Base-by-base conservation (phyloP, 306 rosid genomes). In the Abrus pulchellus region DNA sequence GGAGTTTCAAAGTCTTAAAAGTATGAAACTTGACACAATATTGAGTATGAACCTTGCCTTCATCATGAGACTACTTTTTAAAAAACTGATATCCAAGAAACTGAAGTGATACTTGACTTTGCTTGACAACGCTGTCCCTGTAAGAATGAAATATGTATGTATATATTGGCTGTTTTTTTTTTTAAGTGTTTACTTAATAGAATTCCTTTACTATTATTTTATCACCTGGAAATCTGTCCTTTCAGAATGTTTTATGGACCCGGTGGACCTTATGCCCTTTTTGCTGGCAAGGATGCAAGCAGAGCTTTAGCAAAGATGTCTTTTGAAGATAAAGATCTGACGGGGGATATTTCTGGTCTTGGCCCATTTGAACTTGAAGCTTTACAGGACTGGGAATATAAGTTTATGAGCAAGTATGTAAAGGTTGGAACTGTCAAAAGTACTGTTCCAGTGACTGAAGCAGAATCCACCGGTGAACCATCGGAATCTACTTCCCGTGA, bases 291-390 rank as follows among this genome's bases (percentile, higher is more conserved):
- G 79, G 99, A 96, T 84, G 98, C 98, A 6, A 96, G 99, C 83
- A 89, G 97, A 77, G 99, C 99, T 75, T 89, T 96, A 43, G 99
- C 99, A 43, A 96, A 93, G 85, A 96, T 96, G 99, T 96, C 99
- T 9, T 96, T 96, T 60, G 99, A 95, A 79, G 97, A 89, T 5
- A 87, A 85, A 82, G 99, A 95, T 88, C 87, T 93, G 65, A 95
- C 92, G 0, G 98, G 97, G 13, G 99, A 95, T 76, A 76, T 82
- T 80, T 89, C 98, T 64, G 99, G 92, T 67, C 99, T 93, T 52
- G 90, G 94, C 56, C 85, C 94, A 9, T 95, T 85, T 36, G 98
- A 95, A 81, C 85, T 88, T 0, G 94, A 90, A 0, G 93, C 97
- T 28, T 88, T 95, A 81, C 99, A 92, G 83, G 99, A 95, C 54